phyloP scores from a whole-genome alignment of 306 rosid species.

The Pyrus betulifolia region DNA sequence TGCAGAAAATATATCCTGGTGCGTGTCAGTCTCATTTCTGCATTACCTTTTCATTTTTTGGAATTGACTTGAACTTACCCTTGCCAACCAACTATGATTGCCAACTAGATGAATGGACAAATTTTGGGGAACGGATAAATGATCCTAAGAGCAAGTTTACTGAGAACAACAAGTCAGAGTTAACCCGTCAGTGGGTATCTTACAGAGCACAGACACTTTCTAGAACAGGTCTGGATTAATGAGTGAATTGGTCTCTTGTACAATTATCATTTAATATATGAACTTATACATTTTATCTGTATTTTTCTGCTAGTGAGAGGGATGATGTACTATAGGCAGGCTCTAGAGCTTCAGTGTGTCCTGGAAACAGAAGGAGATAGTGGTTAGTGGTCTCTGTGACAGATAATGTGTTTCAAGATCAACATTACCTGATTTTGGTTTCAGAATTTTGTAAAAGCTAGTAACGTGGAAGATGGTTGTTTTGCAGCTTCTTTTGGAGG shows the following conservation, averaged over 20 bases:
- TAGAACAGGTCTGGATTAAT: slow-evolving; percentile 71
- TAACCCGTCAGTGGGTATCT: slow-evolving; percentile 75
- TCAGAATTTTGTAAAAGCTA: neutral
- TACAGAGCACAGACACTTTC: slow-evolving; percentile 91
- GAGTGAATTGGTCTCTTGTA: neutral
- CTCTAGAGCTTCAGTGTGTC: slow-evolving; percentile 61
- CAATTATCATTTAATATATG: slow-evolving; percentile 1
- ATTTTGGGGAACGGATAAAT: slow-evolving; percentile 47
- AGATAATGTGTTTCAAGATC: neutral
- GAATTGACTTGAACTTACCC: slow-evolving; percentile 5
- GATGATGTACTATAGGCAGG: slow-evolving; percentile 87
- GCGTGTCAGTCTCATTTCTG: slow-evolving; percentile 25
- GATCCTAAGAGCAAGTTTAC: slow-evolving; percentile 6
- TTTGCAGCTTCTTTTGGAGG: slow-evolving; percentile 45
- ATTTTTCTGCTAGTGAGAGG: slow-evolving; percentile 71
- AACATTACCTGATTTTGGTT: slow-evolving; percentile 5
- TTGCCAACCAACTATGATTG: slow-evolving; percentile 12
- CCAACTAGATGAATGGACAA: slow-evolving; percentile 80
- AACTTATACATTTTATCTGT: slow-evolving; percentile 13
- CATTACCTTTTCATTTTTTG: neutral
- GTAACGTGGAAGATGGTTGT: neutral
- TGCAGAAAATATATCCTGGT: slow-evolving; percentile 89
- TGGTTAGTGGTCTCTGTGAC: slow-evolving; percentile 41
- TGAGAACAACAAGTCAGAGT: slow-evolving; percentile 31
- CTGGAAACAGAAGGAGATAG: slow-evolving; percentile 54